Evolutionary conservation across 192 early-diverging fungal genomes (phyloP).

Genomic region (Coemansia sp.): DNA sequence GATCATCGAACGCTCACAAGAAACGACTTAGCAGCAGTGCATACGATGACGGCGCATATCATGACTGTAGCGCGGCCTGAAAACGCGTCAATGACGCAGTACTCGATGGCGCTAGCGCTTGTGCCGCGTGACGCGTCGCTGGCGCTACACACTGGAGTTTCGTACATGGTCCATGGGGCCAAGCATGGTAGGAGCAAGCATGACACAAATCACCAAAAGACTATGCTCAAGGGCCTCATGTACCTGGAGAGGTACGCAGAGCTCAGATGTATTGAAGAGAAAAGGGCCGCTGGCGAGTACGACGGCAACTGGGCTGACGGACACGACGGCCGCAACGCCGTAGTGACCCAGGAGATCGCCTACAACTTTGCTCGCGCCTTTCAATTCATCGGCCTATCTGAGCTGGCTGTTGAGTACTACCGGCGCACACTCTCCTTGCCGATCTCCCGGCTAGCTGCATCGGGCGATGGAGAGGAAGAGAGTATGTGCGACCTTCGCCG

Average conservation of each 20-base stretch:
- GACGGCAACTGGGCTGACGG: neutral
- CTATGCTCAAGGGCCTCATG: conserved; percentile 25
- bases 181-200: neutral
- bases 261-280: conserved; percentile 26
- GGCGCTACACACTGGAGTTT: conserved; percentile 31
- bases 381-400: conserved; percentile 79
- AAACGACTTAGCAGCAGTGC: conserved; percentile 34
- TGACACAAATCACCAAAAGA: neutral
- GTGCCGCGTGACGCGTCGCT: conserved; percentile 26
- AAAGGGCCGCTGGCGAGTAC: conserved; percentile 10
- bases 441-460: conserved; percentile 27
- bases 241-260: conserved; percentile 47
- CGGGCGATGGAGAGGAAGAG: neutral
- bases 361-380: conserved; percentile 90
- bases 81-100: conserved; percentile 19
- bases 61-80: conserved; percentile 22
- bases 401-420: conserved; percentile 87
- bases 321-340: conserved; percentile 1
- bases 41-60: conserved; percentile 28
- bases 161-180: conserved; percentile 23
- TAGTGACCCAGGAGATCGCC: conserved; percentile 54
- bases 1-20: conserved; percentile 1
- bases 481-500: conserved; percentile 52
- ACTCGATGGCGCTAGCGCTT: conserved; percentile 34
- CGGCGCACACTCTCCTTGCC: conserved; percentile 65